These are phyloP conservation scores for Aurinia saxatilis DNA, from an alignment of 345 rosid genomes.

Conservation along the genomic window DNA sequence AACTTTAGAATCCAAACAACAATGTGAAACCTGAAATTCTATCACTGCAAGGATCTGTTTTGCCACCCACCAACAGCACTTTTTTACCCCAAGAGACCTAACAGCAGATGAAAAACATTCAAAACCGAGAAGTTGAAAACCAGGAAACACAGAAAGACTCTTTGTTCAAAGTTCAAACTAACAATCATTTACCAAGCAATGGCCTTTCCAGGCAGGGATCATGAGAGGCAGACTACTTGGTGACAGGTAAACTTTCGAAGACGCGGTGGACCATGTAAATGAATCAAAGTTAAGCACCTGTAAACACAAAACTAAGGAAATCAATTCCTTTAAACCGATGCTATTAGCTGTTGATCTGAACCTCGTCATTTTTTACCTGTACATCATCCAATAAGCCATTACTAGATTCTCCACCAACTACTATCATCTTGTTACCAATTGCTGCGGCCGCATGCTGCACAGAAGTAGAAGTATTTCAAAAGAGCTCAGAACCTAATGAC, in stretches of 20 bases:
- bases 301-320: conserved; percentile 9
- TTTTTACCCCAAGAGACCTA: conserved; percentile 97
- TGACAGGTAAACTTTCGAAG: conserved; percentile 88
- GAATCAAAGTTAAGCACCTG: conserved; percentile 78
- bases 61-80: conserved; percentile 87
- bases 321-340: not conserved
- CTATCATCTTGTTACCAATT: conserved; percentile 91
- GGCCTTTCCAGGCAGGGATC: conserved; percentile 98
- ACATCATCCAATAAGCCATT: conserved; percentile 84
- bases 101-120: not conserved
- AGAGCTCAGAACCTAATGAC: not conserved
- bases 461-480: not conserved
- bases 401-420: conserved; percentile 91
- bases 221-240: conserved; percentile 89
- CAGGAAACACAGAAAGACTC: not conserved
- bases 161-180: conserved; percentile 5
- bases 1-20: not conserved
- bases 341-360: not conserved
- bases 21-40: conserved; percentile 64
- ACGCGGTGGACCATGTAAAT: conserved; percentile 69
- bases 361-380: conserved; percentile 44
- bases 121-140: not conserved
- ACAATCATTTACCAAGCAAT: conserved; percentile 57
- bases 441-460: conserved; percentile 87
- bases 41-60: conserved; percentile 72